Evolutionary conservation across 202 grass and related monocot genomes (phyloP).

Genomic region (Miscanthus sacchariflorus): DNA sequence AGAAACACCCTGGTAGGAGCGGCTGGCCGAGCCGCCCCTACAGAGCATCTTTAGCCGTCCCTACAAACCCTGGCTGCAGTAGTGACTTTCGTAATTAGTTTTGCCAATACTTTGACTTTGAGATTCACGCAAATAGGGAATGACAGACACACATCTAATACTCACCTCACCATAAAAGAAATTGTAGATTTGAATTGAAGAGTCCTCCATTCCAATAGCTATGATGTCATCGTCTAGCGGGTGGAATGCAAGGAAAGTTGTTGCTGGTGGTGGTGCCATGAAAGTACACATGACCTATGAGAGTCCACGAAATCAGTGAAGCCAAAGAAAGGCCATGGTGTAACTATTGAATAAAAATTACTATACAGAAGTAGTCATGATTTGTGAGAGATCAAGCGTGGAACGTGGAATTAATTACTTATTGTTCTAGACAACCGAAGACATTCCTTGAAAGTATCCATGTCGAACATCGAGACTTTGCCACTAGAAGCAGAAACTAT

Average conservation of each 20-base stretch:
- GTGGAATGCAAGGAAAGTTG: constrained; percentile 62
- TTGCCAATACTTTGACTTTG: too few species aligned
- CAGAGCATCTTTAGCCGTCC: too few species aligned
- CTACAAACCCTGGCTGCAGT: too few species aligned
- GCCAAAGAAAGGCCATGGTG: not conserved
- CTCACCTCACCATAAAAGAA: too few species aligned
- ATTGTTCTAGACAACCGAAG: not conserved
- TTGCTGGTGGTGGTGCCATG: constrained; percentile 74
- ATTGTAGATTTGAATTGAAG: constrained; percentile 83
- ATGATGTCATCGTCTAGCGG: constrained; percentile 73
- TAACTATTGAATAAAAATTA: not conserved
- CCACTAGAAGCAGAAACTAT: constrained; percentile 95
- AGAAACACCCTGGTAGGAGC: too few species aligned
- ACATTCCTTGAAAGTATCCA: constrained; percentile 92
- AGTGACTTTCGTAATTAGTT: too few species aligned
- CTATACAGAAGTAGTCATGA: constrained; percentile 74
- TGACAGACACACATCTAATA: too few species aligned
- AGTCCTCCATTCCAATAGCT: constrained; percentile 90
- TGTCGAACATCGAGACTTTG: constrained; percentile 78
- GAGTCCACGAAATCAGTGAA: not conserved
- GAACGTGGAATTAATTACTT: not conserved
- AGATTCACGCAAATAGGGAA: too few species aligned
- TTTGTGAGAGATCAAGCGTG: constrained; percentile 19
- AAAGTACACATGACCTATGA: constrained; percentile 73
- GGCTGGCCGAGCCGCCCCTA: too few species aligned